Conservation (phyloP, 2,329 filamentous ascomycete genomes). For the Cylindrodendrum hubeiense region DNA sequence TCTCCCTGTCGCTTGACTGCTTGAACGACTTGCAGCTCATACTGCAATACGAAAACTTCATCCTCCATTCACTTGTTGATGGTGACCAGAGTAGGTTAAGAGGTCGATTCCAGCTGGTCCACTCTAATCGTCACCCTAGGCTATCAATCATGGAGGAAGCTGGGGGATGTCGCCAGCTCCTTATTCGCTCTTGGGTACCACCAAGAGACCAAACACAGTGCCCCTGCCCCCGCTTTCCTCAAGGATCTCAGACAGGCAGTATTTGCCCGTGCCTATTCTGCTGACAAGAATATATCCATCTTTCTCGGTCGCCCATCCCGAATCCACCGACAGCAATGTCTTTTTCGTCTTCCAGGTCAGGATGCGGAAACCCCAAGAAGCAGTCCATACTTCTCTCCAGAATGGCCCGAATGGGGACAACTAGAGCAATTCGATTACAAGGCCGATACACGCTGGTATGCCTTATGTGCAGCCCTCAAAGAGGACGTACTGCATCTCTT, state of each 20-base stretch:
- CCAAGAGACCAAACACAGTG: constrained; percentile 44
- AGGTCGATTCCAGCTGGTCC: background rate
- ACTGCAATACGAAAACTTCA: constrained; percentile 60
- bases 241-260: constrained; percentile 53
- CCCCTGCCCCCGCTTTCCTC: constrained; percentile 52
- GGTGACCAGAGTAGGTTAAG: constrained; percentile 56
- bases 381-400: background rate
- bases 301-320: constrained; percentile 64
- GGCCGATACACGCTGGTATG: constrained; percentile 24
- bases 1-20: constrained; percentile 42
- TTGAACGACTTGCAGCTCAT: constrained; percentile 60
- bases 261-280: constrained; percentile 58
- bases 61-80: constrained; percentile 57
- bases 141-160: constrained; percentile 59
- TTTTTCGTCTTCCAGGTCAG: constrained; percentile 42
- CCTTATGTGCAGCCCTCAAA: constrained; percentile 23
- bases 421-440: constrained; percentile 1
- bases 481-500: constrained; percentile 30
- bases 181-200: constrained; percentile 62
- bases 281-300: constrained; percentile 61
- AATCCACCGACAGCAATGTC: constrained; percentile 57
- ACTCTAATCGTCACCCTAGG: constrained; percentile 44
- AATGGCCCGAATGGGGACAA: constrained; percentile 19
- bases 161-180: constrained; percentile 60
- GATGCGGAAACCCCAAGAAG: background rate